Conservation (phyloP, 495 filamentous ascomycete genomes). For the Pseudoneurospora amorphoporcata region DNA sequence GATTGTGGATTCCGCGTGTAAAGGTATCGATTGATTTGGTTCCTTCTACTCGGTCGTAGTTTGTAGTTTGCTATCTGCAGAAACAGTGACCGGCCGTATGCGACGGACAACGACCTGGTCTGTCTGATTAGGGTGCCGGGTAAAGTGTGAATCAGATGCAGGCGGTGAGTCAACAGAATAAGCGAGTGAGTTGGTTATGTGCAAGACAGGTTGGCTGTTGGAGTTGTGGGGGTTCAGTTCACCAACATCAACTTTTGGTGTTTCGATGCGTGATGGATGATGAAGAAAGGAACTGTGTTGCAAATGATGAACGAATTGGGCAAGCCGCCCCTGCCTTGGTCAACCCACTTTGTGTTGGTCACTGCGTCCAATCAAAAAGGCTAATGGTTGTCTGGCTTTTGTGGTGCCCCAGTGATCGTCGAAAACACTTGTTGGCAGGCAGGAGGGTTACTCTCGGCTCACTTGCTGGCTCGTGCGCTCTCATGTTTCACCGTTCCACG, state of each 20-base stretch:
- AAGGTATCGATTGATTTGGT: neutral
- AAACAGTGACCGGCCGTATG: neutral
- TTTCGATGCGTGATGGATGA: neutral
- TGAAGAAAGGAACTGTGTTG: neutral
- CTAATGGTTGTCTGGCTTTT: neutral
- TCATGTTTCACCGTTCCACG: neutral
- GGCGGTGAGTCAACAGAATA: neutral
- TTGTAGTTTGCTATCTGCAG: neutral
- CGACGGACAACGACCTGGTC: neutral
- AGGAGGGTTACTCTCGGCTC: neutral
- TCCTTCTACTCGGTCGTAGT: neutral
- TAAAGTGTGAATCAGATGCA: neutral
- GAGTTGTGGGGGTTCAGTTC: neutral
- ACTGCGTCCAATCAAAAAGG: neutral
- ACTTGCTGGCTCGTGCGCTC: neutral
- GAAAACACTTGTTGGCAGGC: neutral
- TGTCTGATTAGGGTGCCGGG: neutral
- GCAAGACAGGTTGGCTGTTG: neutral
- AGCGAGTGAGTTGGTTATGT: neutral
- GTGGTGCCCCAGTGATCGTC: neutral
- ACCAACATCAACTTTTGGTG: neutral
- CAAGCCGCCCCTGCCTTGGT: neutral
- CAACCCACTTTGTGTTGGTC: neutral
- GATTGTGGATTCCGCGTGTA: neutral
- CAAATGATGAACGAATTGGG: neutral